Percentiles rank a stretch among this genome's conserved stretches.
These are phyloP conservation scores for Knufia petricola DNA, from an alignment of 2,329 filamentous ascomycete genomes.

Conservation along the genomic window DNA sequence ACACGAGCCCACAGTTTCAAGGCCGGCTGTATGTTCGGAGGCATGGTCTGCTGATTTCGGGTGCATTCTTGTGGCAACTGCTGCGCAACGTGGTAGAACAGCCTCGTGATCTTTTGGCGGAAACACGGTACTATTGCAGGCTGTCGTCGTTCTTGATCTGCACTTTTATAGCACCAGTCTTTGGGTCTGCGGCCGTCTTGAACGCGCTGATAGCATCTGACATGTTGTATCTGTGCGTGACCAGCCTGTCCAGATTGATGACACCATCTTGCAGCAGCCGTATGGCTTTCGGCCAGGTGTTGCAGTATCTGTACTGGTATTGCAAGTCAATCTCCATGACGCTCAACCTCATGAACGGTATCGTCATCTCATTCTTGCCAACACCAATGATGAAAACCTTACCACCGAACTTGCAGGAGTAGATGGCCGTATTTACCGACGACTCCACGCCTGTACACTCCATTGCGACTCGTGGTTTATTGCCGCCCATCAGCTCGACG, in stretches of 20 bases:
- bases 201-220: slow-evolving; percentile 87
- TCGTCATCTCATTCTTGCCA: slow-evolving; percentile 87
- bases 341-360: slow-evolving; percentile 88
- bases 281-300: slow-evolving; percentile 93
- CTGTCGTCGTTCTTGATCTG: slow-evolving; percentile 61
- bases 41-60: too few species aligned
- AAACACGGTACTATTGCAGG: slow-evolving; percentile 11
- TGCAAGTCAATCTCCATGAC: slow-evolving; percentile 89
- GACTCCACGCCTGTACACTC: slow-evolving; percentile 95
- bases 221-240: slow-evolving; percentile 77
- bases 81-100: too few species aligned
- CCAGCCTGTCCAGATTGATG: slow-evolving; percentile 68
- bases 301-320: slow-evolving; percentile 93
- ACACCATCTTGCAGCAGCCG: slow-evolving; percentile 75
- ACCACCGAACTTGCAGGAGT: slow-evolving; percentile 85
- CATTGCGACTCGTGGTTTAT: slow-evolving; percentile 72
- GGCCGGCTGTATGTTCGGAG: too few species aligned
- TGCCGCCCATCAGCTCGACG: slow-evolving; percentile 60
- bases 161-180: slow-evolving; percentile 94
- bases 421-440: slow-evolving; percentile 76
- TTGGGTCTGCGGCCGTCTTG: slow-evolving; percentile 74
- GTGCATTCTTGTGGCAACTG: too few species aligned
- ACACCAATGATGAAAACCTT: slow-evolving; percentile 97
- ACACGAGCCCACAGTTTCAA: too few species aligned
- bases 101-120: not conserved